Conservation (phyloP, 2,329 filamentous ascomycete species). For the Alternaria incomplexa region DNA sequence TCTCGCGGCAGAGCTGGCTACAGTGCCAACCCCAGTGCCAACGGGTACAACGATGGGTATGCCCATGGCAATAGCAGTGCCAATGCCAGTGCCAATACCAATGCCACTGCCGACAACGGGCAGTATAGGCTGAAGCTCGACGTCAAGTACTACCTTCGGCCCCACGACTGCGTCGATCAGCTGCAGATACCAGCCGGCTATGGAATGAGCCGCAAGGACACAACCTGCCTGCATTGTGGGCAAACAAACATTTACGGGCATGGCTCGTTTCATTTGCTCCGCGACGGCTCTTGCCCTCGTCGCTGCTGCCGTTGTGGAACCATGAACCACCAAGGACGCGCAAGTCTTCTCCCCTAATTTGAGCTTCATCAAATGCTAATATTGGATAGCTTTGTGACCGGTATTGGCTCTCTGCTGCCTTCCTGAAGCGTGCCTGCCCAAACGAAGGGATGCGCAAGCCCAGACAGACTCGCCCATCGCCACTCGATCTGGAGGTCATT, state of each 20-base stretch:
- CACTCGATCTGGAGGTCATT: not conserved
- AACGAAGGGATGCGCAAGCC: not conserved
- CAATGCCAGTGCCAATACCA: not conserved
- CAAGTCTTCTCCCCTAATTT: fast-evolving
- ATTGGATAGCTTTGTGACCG: not conserved
- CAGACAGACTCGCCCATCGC: not conserved
- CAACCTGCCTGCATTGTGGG: not conserved
- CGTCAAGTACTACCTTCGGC: not conserved
- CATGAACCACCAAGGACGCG: not conserved
- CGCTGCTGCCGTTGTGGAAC: not conserved
- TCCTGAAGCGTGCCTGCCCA: not conserved
- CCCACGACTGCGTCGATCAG: not conserved
- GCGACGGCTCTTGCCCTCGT: not conserved
- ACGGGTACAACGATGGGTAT: not conserved
- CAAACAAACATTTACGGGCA: not conserved
- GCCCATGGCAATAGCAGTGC: not conserved
- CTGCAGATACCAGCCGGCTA: not conserved
- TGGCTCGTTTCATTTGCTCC: not conserved
- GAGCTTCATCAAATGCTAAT: not conserved
- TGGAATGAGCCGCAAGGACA: not conserved
- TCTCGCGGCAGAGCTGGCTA: not conserved
- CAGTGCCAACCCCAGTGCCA: not conserved
- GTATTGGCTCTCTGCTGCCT: not conserved
- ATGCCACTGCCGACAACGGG: not conserved
- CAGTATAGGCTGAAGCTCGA: not conserved